Evolutionary conservation across 1,284 basidiomycete genomes (phyloP), one percentile per base, ranked within the genome.

Genomic region (Microbotryum scabiosae): DNA sequence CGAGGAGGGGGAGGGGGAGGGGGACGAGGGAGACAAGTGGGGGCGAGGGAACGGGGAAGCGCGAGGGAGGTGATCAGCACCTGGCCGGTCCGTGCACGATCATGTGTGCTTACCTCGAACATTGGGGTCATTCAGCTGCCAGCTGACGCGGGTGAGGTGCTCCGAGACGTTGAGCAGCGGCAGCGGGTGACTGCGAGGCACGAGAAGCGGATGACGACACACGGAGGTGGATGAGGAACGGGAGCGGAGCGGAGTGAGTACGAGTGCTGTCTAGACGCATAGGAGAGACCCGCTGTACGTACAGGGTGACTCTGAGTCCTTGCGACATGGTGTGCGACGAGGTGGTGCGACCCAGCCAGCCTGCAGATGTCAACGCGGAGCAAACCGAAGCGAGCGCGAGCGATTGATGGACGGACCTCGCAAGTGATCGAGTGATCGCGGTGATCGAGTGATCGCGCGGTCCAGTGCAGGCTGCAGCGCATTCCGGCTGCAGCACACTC

Each of bases 81-180:
- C 14, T 12, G 14, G 12, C 36, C 36, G 36, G 16, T 41, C 9
- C 12, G 36, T 41, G 36, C 10, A 16, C 16, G 36, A 5, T 18
- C 26, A 12, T 45, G 44, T 14, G 47, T 18, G 23, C 57, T 48
- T 21, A 69, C 67, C 56, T 44, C 61, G 56, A 47, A 61, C 47
- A 21, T 48, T 23, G 3, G 56, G 43, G 28, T 57, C 36, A 30
- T 50, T 23, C 1, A 45, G 26, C 73, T 92, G 88, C 12, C 92
- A 78, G 69, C 84, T 85, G 57, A 85, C 78, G 64, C 96, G 83
- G 48, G 88, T 96, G 68, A 89, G 81, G 77, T 97, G 93, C 72
- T 98, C 94, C 1, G 92, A 96, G 69, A 98, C 88, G 76, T 93
- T 97, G 66, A 98, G 82, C 73, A 98, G 91, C 10, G 96, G 90